Evolutionary conservation across 805 yeast genomes (phyloP).

Genomic region (Tetrapisispora namnaoensis): DNA sequence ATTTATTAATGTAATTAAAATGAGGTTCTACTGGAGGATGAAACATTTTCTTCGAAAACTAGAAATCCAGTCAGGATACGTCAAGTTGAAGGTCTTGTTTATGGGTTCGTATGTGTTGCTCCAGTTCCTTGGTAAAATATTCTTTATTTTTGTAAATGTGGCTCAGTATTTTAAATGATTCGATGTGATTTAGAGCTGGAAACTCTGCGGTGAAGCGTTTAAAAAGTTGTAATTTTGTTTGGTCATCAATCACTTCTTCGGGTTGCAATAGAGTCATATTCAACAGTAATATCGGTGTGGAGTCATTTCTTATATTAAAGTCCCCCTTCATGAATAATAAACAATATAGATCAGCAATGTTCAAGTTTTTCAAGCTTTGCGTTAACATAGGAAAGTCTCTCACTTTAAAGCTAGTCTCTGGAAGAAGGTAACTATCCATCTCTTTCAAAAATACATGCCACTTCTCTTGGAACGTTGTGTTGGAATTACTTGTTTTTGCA

Average conservation of each 20-base stretch:
- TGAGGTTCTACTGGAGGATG: neutral
- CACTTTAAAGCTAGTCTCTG: conserved; percentile 6
- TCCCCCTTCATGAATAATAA: conserved; percentile 8
- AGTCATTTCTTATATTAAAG: conserved; percentile 11
- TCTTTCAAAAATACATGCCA: conserved; percentile 28
- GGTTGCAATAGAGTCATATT: conserved; percentile 18
- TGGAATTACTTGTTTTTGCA: conserved; percentile 15
- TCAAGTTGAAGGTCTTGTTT: no score
- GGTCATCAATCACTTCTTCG: neutral
- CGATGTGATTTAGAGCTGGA: conserved; percentile 4
- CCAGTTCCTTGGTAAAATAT: conserved; percentile 4
- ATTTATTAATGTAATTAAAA: no score
- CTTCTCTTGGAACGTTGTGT: conserved; percentile 19
- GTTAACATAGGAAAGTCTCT: conserved; percentile 23
- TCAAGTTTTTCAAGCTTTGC: conserved; percentile 6
- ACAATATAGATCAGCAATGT: neutral
- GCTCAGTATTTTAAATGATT: conserved; percentile 7
- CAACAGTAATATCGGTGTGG: conserved; percentile 18
- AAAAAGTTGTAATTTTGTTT: conserved; percentile 7
- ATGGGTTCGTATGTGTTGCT: neutral
- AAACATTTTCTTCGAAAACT: neutral
- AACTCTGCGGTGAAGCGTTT: conserved; percentile 6
- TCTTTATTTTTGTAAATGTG: conserved; percentile 6
- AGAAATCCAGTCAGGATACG: neutral
- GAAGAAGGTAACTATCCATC: conserved; percentile 16